Evolutionary conservation across 768 basidiomycete genomes (phyloP).

Genomic region (Boletus eberwhitei): DNA sequence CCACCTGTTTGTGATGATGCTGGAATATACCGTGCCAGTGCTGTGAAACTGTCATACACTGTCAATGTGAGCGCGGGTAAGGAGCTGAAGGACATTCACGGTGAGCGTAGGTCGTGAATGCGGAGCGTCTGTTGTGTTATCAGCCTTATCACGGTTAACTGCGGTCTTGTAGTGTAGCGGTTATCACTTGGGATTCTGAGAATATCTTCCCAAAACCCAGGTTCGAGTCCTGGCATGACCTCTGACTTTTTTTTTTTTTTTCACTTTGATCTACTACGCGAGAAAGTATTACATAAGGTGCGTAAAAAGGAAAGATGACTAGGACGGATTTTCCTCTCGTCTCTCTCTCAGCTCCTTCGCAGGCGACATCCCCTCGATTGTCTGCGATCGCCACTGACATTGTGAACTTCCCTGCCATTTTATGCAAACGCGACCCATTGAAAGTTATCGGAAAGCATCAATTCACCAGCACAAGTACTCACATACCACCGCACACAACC

Average conservation of each 20-base stretch:
- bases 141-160: fast-evolving
- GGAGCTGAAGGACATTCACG: too few relatives aligned
- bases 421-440: constrained; percentile 63
- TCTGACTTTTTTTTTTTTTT: not conserved
- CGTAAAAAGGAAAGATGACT: not conserved
- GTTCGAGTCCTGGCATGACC: constrained; percentile 29
- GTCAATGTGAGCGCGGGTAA: too few relatives aligned
- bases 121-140: not conserved
- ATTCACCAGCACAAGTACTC: constrained; percentile 29
- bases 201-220: constrained; percentile 24
- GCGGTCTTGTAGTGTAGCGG: constrained; percentile 28
- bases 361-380: constrained; percentile 14
- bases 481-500: constrained; percentile 19
- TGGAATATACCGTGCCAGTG: too few relatives aligned
- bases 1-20: too few relatives aligned
- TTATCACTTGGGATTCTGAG: constrained; percentile 31
- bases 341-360: constrained; percentile 14
- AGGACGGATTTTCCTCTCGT: not conserved
- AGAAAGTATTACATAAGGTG: constrained; percentile 7
- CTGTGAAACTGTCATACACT: too few relatives aligned
- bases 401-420: constrained; percentile 36
- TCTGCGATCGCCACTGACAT: constrained; percentile 22
- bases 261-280: not conserved
- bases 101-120: too few relatives aligned
- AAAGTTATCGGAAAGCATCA: constrained; percentile 39